phyloP scores from a whole-genome alignment of 148 eudicot genomes.

The Simmondsia chinensis region DNA sequence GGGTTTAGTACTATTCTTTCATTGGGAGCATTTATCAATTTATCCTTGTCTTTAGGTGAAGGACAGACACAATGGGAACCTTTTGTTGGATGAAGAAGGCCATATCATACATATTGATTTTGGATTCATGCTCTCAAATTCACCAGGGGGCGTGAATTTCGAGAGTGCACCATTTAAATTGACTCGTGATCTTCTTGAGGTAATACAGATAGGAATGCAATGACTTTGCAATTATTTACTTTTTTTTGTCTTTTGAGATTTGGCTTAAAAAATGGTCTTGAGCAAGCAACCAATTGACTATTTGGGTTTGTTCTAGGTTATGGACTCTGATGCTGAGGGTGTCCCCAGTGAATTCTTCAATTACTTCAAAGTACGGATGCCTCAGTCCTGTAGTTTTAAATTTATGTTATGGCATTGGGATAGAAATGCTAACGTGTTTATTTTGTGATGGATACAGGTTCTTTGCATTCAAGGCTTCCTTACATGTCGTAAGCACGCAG shows the following conservation, averaged over 20 bases:
- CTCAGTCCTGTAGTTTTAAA: constrained; percentile 2
- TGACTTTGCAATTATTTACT: background rate
- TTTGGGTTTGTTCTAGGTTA: constrained; percentile 52
- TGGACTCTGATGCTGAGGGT: constrained; percentile 99
- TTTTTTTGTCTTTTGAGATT: background rate
- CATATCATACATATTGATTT: constrained; percentile 98
- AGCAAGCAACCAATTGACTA: constrained; percentile 1
- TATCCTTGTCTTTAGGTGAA: constrained; percentile 43
- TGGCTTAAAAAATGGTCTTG: background rate
- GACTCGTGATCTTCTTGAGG: constrained; percentile 99
- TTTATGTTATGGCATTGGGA: background rate
- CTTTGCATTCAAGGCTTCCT: constrained; percentile 98
- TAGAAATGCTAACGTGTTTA: background rate
- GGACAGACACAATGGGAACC: constrained; percentile 98
- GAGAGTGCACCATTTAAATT: constrained; percentile 99
- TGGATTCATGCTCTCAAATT: constrained; percentile 98
- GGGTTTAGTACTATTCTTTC: no score
- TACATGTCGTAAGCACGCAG: constrained; percentile 97
- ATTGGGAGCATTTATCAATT: background rate
- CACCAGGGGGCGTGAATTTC: constrained; percentile 99
- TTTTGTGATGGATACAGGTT: constrained; percentile 45
- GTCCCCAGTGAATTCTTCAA: constrained; percentile 96
- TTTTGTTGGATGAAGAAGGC: constrained; percentile 95
- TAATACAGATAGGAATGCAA: constrained; percentile 15
- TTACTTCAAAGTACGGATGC: constrained; percentile 69